Base-by-base conservation (phyloP, 352 stramenopile species). In the Halophytophthora polymorphica region DNA sequence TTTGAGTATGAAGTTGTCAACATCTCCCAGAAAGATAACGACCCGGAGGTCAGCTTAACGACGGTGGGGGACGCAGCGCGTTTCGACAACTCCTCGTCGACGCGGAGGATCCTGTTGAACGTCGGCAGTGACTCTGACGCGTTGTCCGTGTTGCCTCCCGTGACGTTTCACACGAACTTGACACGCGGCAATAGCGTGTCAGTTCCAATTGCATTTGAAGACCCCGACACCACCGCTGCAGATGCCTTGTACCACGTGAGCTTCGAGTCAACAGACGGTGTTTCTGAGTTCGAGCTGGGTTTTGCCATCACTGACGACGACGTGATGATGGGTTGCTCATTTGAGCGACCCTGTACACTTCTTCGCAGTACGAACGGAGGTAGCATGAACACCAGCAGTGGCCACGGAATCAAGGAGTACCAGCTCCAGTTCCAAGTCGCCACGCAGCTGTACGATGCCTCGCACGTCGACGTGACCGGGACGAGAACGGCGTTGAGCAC, bases 131-230 rank as follows among this genome's bases (percentile, higher is more conserved):
- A 66, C 8, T 67, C 69, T 1, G 78, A 89, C 35, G 42, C 56
- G 12, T 28, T 91, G 8, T 19, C 61, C 23, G 51, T 89, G 14
- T 29, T 88, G 3, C 73, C 78, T 13, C 81, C 77, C 0, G 72
- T 61, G 17, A 23, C 52, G 3, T 77, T 83, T 14, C 53, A 46
- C 3, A 52, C 66, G 12, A 73, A 70, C n/a, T 17, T 45, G 21
- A 55, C 57, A 0, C 53, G 45, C 25, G 54, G 42, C 11, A 56
- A 69, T 10, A 17, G 22, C 2, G 45, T 74, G 13, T 33, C 42
- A 6, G 69, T 70, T 2, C 74, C 81, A 15, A 58, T 88, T 23
- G 47, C 43, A 2, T 91, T 91, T 33, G 57, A 77, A 7, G 76
- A 89, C 44, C 63, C 76, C 0, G 77, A 91, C 44, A 54, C 50